Percentiles rank a stretch among this genome's conserved stretches.
Conservation (phyloP, 495 filamentous ascomycete genomes). For the Hypomontagnella monticulosa region DNA sequence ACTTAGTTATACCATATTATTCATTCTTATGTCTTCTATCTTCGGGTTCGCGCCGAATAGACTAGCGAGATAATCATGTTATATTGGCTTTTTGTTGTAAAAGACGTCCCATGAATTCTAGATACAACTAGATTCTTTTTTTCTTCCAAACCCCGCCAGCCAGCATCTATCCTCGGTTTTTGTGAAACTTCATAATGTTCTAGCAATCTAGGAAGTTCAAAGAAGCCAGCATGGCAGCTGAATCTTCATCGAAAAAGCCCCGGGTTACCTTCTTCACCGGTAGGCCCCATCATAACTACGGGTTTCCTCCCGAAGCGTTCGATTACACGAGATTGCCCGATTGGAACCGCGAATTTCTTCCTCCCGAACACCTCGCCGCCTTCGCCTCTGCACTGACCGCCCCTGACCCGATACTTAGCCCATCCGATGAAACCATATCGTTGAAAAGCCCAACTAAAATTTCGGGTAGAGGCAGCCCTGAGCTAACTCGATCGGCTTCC, state of each 20-base stretch:
- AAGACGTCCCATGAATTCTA: background rate
- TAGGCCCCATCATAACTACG: conserved; percentile 49
- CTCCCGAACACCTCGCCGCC: conserved; percentile 62
- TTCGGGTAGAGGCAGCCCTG: conserved; percentile 37
- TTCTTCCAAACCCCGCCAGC: background rate
- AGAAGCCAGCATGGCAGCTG: conserved; percentile 46
- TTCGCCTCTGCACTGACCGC: conserved; percentile 67
- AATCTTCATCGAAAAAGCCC: conserved; percentile 32
- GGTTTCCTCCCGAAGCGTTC: conserved; percentile 59
- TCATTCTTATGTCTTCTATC: background rate
- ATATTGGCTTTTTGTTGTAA: background rate
- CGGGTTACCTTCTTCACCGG: conserved; percentile 39
- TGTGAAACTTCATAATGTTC: conserved; percentile 22
- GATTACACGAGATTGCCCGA: conserved; percentile 67
- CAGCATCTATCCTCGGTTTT: background rate
- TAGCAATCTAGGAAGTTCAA: conserved; percentile 16
- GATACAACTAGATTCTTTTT: background rate
- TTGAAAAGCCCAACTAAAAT: conserved; percentile 41
- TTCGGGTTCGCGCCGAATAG: conserved; percentile 14
- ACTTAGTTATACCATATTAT: no score
- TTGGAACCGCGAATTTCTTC: conserved; percentile 72
- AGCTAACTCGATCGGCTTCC: conserved; percentile 35
- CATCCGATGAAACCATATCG: conserved; percentile 52
- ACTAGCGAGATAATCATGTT: conserved; percentile 20
- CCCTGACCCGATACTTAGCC: conserved; percentile 56